Base-by-base conservation (phyloP, 176 grass and related monocot species). In the Neostapfia colusana region DNA sequence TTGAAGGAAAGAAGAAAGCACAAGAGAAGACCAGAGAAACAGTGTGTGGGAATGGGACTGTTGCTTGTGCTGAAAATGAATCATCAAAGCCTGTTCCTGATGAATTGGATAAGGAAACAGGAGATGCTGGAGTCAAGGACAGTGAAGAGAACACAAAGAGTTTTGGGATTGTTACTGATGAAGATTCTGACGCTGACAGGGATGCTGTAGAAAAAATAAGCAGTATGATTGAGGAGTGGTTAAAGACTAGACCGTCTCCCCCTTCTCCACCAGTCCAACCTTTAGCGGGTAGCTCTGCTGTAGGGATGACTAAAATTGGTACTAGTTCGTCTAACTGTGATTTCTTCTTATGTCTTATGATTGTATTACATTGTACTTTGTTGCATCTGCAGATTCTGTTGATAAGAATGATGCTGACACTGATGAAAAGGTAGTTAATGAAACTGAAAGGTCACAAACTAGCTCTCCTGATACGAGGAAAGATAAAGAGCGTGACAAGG, bases 141-240 rank as follows among this genome's bases (percentile, higher is more conserved):
- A 76, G 40, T 41, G 87, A 95, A 81, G 89, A 89, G 40, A 86
- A 82, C 20, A 43, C 67, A 23, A 73, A 89, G 61, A 95, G 74
- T 67, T 92, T 95, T 83, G 96, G 96, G 44, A 84, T 99, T 60
- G 83, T 99, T 77, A 95, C 87, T 40, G 84, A 95, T 44, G 89
- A 92, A 63, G 96, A 99, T 68, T 89, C 81, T 69, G 81, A 93
- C 20, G 65, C 83, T 63, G 96, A 99, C 69, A 90, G 75, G 65
- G 87, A 87, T 14, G 65, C 59, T 60, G 42, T 81, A 6, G 92
- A 99, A 61, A 90, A 85, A 74, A 82, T 99, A 67, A 90, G 24
- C 44, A 72, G 21, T 35, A 99, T 95, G 92, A 88, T 99, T 67
- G 87, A 95, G 69, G 96, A 99, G 48, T 87, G 96, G 83, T 71